Evolutionary conservation across 495 filamentous ascomycete species (phyloP).

Genomic region (Penicillium nucicola): DNA sequence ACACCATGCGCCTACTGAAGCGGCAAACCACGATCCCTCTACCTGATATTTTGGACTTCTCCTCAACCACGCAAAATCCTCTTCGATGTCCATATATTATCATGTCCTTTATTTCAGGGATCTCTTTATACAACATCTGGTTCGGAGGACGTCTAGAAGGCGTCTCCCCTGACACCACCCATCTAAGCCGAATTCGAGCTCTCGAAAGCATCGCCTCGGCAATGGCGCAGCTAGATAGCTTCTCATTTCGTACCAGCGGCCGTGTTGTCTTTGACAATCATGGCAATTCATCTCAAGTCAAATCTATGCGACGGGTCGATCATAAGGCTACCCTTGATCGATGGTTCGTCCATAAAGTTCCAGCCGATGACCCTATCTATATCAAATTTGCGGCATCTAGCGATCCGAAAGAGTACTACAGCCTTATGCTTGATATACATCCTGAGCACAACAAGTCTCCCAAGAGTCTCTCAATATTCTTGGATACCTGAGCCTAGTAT

Average conservation of each 20-base stretch:
- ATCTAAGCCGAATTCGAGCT: conserved; percentile 15
- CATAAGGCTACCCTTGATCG: conserved; percentile 17
- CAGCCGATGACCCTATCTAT: conserved; percentile 15
- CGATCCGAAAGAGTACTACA: conserved; percentile 18
- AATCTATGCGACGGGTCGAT: conserved; percentile 7
- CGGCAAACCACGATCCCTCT: conserved; percentile 28
- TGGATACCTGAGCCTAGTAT: conserved; percentile 12
- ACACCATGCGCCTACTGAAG: conserved; percentile 26
- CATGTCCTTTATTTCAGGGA: conserved; percentile 25
- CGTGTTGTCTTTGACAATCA: conserved; percentile 14
- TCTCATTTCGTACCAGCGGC: conserved; percentile 20
- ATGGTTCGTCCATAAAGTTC: conserved; percentile 13
- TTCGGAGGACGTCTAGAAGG: too few species aligned
- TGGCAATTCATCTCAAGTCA: conserved; percentile 10
- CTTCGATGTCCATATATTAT: conserved; percentile 24
- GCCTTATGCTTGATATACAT: conserved; percentile 14
- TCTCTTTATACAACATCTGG: conserved; percentile 18
- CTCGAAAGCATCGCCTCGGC: conserved; percentile 24
- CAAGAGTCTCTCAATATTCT: conserved; percentile 17
- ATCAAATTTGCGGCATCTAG: conserved; percentile 6
- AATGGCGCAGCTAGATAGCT: conserved; percentile 29
- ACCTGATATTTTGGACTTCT: conserved; percentile 20
- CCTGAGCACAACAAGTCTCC: background rate
- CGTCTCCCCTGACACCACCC: background rate
- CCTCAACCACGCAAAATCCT: background rate